phyloP scores from a whole-genome alignment of 441 rosid species.

The Mallotus japonicus region DNA sequence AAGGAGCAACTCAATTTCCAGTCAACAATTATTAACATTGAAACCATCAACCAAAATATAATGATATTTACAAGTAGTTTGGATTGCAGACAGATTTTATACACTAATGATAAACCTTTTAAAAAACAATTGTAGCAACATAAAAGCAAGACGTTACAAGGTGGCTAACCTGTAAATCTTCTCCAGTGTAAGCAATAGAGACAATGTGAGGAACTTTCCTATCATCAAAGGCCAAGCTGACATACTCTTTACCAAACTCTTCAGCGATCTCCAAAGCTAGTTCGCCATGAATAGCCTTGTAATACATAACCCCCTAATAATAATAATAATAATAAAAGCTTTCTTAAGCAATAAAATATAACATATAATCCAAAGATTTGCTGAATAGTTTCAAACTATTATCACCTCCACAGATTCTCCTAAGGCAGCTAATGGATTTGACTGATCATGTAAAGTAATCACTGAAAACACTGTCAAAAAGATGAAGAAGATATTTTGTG shows the following conservation, averaged over 20 bases:
- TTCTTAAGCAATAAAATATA: no score
- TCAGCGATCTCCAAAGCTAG: constrained; percentile 70
- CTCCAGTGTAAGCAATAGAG: constrained; percentile 39
- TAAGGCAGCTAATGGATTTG: no score
- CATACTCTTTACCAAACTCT: constrained; percentile 65
- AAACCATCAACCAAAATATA: not conserved
- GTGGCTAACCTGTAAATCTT: not conserved
- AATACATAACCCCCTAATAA: constrained; percentile 24
- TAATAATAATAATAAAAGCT: no score
- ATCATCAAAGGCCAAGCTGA: constrained; percentile 72
- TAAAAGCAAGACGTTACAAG: not conserved
- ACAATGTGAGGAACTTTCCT: constrained; percentile 68
- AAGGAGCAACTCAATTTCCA: not conserved
- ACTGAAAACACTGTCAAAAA: no score
- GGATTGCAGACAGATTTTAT: not conserved
- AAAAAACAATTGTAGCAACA: not conserved
- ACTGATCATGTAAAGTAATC: no score
- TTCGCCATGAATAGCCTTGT: constrained; percentile 69
- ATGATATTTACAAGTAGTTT: constrained; percentile 16
- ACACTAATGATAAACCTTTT: not conserved
- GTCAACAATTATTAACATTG: not conserved
- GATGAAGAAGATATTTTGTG: no score
- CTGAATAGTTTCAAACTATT: no score
- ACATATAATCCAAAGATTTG: no score
- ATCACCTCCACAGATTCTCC: no score